phyloP scores from a whole-genome alignment of 2,329 filamentous ascomycete genomes.

The Seiridium unicorne region DNA sequence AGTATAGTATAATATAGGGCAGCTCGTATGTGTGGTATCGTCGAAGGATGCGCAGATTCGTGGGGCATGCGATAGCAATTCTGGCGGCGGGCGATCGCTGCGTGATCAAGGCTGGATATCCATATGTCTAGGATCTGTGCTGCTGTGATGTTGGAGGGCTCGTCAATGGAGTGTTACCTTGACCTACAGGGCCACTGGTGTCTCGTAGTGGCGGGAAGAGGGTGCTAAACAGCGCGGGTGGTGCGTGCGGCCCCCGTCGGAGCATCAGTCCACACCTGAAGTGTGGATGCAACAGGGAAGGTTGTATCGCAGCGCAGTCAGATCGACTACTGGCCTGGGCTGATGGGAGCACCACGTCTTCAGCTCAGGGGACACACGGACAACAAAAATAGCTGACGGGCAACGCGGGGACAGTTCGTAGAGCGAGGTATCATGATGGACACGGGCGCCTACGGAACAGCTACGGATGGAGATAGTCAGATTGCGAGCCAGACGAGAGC shows the following conservation, averaged over 20 bases:
- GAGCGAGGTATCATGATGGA: too few species aligned
- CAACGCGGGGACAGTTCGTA: too few species aligned
- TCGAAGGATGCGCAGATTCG: neutral
- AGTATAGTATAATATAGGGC: too few species aligned
- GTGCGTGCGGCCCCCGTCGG: neutral
- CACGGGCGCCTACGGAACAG: too few species aligned
- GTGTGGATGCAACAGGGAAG: neutral
- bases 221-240: slow-evolving; percentile 1
- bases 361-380: too few species aligned
- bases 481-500: too few species aligned
- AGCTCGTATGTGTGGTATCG: neutral
- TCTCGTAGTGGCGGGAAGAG: neutral
- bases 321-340: neutral
- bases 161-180: neutral
- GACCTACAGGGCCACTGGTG: neutral
- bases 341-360: neutral
- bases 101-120: neutral
- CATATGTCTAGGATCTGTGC: neutral
- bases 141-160: neutral
- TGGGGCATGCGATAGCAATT: slow-evolving; percentile 2
- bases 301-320: too few species aligned
- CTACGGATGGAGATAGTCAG: too few species aligned
- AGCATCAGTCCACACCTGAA: neutral
- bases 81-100: neutral
- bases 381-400: too few species aligned